Evolutionary conservation across 805 yeast species (phyloP).

Genomic region (Wickerhamomyces queroliae): DNA sequence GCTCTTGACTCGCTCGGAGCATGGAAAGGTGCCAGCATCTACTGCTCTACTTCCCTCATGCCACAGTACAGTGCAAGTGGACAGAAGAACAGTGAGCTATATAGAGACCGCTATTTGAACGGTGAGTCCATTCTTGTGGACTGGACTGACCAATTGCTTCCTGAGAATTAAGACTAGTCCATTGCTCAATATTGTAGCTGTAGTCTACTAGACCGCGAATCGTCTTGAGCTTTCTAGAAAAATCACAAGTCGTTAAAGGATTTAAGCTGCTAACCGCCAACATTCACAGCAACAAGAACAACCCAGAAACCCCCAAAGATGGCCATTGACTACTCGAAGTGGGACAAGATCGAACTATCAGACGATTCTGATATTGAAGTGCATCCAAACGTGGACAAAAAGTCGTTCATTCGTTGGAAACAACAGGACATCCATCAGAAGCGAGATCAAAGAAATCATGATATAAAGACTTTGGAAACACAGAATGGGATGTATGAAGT

Average conservation of each 20-base stretch:
- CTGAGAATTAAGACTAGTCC: too few relatives aligned
- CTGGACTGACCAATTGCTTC: conserved; percentile 18
- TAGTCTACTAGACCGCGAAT: too few relatives aligned
- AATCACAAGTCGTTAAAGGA: too few relatives aligned
- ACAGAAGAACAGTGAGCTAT: conserved; percentile 9
- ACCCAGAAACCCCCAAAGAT: conserved; percentile 29
- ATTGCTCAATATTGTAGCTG: too few relatives aligned
- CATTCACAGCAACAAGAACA: too few relatives aligned
- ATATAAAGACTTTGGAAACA: conserved; percentile 67
- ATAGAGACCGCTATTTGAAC: conserved; percentile 18
- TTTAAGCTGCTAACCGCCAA: not conserved
- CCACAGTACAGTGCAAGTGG: conserved; percentile 5
- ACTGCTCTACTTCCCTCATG: conserved; percentile 18
- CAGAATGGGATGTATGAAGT: conserved; percentile 79
- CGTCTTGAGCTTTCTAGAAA: too few relatives aligned
- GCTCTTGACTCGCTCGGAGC: conserved; percentile 15
- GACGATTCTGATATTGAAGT: conserved; percentile 97
- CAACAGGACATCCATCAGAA: conserved; percentile 96
- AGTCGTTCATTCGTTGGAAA: conserved; percentile 90
- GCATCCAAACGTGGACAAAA: conserved; percentile 96
- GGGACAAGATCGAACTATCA: conserved; percentile 95
- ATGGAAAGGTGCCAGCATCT: conserved; percentile 23
- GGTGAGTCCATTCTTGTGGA: conserved; percentile 13
- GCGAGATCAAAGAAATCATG: conserved; percentile 72
- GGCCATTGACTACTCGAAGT: conserved; percentile 93